Evolutionary conservation across 2,329 filamentous ascomycete species (phyloP), one percentile per base, ranked within the genome.

Genomic region (Pyricularia grisea): DNA sequence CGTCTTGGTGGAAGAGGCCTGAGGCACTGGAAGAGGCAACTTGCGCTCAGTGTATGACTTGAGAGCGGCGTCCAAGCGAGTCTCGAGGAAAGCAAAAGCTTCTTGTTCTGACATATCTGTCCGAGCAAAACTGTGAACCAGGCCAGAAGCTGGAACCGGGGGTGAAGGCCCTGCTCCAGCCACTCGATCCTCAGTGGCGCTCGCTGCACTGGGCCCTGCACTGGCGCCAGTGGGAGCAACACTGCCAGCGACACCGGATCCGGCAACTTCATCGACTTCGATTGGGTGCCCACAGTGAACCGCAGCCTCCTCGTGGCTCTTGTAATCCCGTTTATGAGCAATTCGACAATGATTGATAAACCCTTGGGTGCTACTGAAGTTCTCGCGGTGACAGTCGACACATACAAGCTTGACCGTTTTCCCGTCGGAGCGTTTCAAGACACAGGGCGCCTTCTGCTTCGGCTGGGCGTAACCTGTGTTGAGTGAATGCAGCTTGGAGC

Each of bases 331-430:
- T 77, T 91, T 92, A 80, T 99, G 95, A 30, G 94, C 93, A 74
- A 99, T 98, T 69, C 95, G 93, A 77, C 94, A 98, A 77, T 99
- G 95, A 76, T 99, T 99, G 81, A 99, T 95, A 80, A 98, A 98
- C n/a, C 95, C 95, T 79, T 98, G 95, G 0, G 94, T 96, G 81
- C 94, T 98, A 69, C 91, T 94, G 76, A 98, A 98, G 78, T 97
- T 92, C 77, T 93, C 92, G 72, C 94, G 87, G 67, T 93, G 86
- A 79, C 95, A 98, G 78, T 95, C 91, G 70, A 92, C 80, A 82
- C 95, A 99, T 72, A 97, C 90, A 66, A 98, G 85, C 79, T 97
- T 96, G 72, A 98, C 94, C 72, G 90, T 89, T 76, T 92, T 85
- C 69, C 92, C 92, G 79, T 98, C 94, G 68, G 91, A 90, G 74